Evolutionary conservation across 1,284 basidiomycete species (phyloP).

Genomic region (Xerocomus tenax): DNA sequence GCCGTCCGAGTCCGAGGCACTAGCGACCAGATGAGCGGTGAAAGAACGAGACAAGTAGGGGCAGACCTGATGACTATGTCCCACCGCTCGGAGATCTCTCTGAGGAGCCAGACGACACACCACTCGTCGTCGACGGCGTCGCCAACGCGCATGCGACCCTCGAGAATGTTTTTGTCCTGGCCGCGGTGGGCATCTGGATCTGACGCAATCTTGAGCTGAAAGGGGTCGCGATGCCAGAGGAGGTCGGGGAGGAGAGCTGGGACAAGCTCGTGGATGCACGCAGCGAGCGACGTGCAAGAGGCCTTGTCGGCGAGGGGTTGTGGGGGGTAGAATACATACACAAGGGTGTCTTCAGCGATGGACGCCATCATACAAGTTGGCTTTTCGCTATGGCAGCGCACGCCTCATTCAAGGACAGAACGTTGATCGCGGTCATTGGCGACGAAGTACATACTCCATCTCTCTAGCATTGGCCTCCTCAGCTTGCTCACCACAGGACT

Average conservation of each 20-base stretch:
- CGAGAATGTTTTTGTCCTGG: constrained; percentile 46
- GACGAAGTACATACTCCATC: constrained; percentile 63
- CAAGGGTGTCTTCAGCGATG: constrained; percentile 79
- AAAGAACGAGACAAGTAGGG: constrained; percentile 2
- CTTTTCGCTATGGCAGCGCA: constrained; percentile 34
- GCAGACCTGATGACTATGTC: constrained; percentile 65
- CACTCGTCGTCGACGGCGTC: constrained; percentile 96
- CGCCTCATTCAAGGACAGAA: constrained; percentile 70
- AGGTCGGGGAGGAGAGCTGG: constrained; percentile 56
- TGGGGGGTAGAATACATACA: constrained; percentile 64
- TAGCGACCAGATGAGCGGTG: constrained; percentile 25
- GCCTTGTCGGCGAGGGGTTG: constrained; percentile 43
- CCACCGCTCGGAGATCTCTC: constrained; percentile 68
- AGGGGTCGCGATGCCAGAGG: constrained; percentile 83
- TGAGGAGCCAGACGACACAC: constrained; percentile 83
- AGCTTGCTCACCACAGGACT: constrained; percentile 54
- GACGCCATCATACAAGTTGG: constrained; percentile 29
- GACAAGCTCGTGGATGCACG: constrained; percentile 57
- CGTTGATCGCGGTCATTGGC: constrained; percentile 85
- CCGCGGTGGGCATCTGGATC: constrained; percentile 35
- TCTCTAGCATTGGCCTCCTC: constrained; percentile 1
- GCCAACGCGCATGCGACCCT: constrained; percentile 79
- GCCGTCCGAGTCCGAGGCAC: constrained; percentile 85
- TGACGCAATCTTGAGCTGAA: constrained; percentile 66
- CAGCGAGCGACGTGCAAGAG: constrained; percentile 59